phyloP scores from a whole-genome alignment of 352 stramenopile species.

The Phytophthora fragariaefolia region DNA sequence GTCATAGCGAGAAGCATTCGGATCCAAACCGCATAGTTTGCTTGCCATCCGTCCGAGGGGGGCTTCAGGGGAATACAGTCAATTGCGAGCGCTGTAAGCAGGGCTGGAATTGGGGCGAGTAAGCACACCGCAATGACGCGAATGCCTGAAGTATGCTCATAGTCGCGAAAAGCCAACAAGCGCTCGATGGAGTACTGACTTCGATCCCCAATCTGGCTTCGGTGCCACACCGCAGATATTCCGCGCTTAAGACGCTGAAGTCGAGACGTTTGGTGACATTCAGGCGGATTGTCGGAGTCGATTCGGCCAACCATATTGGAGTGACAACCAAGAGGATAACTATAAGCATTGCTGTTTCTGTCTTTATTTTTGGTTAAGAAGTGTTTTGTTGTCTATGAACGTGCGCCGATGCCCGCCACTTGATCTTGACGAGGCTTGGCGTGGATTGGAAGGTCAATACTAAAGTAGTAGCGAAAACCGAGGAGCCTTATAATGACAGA shows the following conservation, averaged over 20 bases:
- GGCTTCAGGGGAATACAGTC: slow-evolving; percentile 31
- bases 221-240: not conserved
- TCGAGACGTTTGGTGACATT: not conserved
- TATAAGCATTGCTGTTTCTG: too few species aligned
- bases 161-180: slow-evolving; percentile 8
- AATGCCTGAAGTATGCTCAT: not conserved
- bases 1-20: slow-evolving; percentile 14
- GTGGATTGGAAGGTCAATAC: too few species aligned
- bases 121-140: slow-evolving; percentile 10
- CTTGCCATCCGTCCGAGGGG: slow-evolving; percentile 18
- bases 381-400: too few species aligned
- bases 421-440: too few species aligned
- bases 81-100: slow-evolving; percentile 11
- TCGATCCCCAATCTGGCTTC: slow-evolving; percentile 9
- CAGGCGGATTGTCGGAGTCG: not conserved
- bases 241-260: not conserved
- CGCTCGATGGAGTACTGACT: slow-evolving; percentile 16
- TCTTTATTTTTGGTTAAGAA: too few species aligned
- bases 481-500: too few species aligned
- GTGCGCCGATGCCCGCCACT: too few species aligned
- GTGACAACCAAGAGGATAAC: not conserved
- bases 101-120: slow-evolving; percentile 15
- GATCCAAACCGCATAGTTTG: slow-evolving; percentile 31
- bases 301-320: not conserved
- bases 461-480: too few species aligned